Conservation (phyloP, 495 filamentous ascomycete genomes). For the Trichoderma orchidacearum region DNA sequence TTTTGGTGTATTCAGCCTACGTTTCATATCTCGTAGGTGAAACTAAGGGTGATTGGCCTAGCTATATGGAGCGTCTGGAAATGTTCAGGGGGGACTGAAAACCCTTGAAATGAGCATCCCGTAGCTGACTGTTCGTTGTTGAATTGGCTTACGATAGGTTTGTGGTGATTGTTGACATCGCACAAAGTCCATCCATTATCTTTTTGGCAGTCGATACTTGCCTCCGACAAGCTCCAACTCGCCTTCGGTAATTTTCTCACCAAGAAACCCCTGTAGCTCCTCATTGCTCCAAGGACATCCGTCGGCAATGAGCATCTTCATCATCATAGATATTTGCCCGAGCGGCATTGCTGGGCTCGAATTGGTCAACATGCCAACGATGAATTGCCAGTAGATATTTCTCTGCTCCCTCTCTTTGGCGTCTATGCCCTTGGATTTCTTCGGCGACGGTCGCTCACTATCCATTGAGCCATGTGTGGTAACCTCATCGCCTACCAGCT, state of each 20-base stretch:
- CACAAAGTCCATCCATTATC: too few relatives aligned
- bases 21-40: too few relatives aligned
- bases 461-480: slow-evolving; percentile 24
- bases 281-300: slow-evolving; percentile 70
- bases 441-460: slow-evolving; percentile 7
- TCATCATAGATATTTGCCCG: slow-evolving; percentile 78
- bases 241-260: slow-evolving; percentile 54
- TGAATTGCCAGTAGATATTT: slow-evolving; percentile 76
- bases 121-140: too few relatives aligned
- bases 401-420: slow-evolving; percentile 58
- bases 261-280: slow-evolving; percentile 65
- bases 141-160: too few relatives aligned
- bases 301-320: slow-evolving; percentile 76
- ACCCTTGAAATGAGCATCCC: too few relatives aligned
- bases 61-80: too few relatives aligned
- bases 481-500: slow-evolving; percentile 26
- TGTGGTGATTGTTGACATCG: too few relatives aligned
- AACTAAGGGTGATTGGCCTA: too few relatives aligned
- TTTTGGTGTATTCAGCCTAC: too few relatives aligned
- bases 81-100: too few relatives aligned
- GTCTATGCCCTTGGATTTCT: slow-evolving; percentile 14
- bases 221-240: slow-evolving; percentile 61
- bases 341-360: slow-evolving; percentile 61
- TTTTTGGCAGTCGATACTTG: slow-evolving; percentile 50
- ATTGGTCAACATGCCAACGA: slow-evolving; percentile 91